Base-by-base conservation (phyloP, 2,329 filamentous ascomycete genomes). In the Epichloe baconii region DNA sequence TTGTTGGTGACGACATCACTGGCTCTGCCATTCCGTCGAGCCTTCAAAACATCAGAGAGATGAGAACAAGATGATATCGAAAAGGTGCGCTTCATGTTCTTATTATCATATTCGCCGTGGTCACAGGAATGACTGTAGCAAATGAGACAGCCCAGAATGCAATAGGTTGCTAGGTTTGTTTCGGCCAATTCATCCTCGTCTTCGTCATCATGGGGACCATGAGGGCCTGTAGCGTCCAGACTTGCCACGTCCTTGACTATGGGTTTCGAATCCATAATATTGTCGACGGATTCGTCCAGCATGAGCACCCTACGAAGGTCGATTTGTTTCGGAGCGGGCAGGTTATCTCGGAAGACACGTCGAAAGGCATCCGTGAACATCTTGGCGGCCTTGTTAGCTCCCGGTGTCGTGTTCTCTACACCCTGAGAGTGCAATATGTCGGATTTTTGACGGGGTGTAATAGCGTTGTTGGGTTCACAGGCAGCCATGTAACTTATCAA, bases 41-140 rank as follows among this genome's bases (percentile, higher is more conserved):
- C 58, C 49, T 59, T 64, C n/a, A 67, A 51, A 10, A 60, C 59
- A 36, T 67, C 64, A 5, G 64, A 65, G 10, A 67, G 59, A n/a
- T 59, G 60, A 5, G 57, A 57, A 23, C 57, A 58, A 3, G 64
- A 62, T 5, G 62, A 59, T 41, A 79, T 66, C 3, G 75, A 77
- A 57, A 80, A 76, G 3, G 72, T 75, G 36, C 74, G 70, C 57
- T 78, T 76, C 53, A 77, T 61, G 44, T 72, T 71, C 45, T 64
- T 76, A 48, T 75, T 73, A 50, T 78, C 74, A 48, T 79, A 80
- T 50, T 80, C 77, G 44, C 78, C 78, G 55, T 82, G 78, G 58
- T 81, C 78, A 53, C 78, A 82, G 12, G 77, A 79, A 60, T 80
- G 74, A 48, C 76, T 76, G 58, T 72, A 77, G 62, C 78, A 82